Evolutionary conservation across 768 basidiomycete species (phyloP), one percentile per base, ranked within the genome.

Genomic region (Leccinum subgranulosum): DNA sequence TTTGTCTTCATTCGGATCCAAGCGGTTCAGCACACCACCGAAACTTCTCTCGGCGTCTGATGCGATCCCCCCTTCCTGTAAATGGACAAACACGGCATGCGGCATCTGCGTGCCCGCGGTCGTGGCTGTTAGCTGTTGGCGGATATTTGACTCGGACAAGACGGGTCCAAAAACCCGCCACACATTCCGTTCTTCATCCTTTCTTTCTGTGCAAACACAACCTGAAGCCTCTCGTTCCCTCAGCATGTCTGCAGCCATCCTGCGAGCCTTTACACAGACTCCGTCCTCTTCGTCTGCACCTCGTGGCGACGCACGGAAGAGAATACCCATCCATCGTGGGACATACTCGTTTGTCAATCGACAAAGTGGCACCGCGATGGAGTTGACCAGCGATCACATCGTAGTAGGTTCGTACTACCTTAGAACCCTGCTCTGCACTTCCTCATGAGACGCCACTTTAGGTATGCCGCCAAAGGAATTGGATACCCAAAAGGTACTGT

Each of bases 291-390:
- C 66, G 28, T 12, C 59, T 14, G 41, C 34, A 6, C 0, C 60
- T 43, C 68, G 68, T 25, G 49, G 41, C 11, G 58, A 60, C 28
- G 54, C 56, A 6, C 57, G 60, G 39, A 68, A 67, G 60, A 66
- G 54, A 50, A 58, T 64, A 9, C 58, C 69, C 46, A 62, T 73
- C 19, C 63, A 67, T 49, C 71, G 71, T 53, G 70, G 70, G 51
- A 70, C 69, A 1, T 71, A 71, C 56, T 60, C 67, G 14, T 67
- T 73, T 49, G 27, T 59, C 57, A 71, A 71, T 49, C 65, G 70
- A 52, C 71, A 73, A 59, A 71, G 71, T 21, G 71, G 70, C 36
- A 71, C 70, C 21, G 65, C 71, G 23, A 67, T 71, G 65, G 70
- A 69, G 46, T 59, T 71, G 65, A 31, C 56, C 0, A 69, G 61